Conservation (phyloP, 1,139 yeast genomes). For the Pichia norvegensis region DNA sequence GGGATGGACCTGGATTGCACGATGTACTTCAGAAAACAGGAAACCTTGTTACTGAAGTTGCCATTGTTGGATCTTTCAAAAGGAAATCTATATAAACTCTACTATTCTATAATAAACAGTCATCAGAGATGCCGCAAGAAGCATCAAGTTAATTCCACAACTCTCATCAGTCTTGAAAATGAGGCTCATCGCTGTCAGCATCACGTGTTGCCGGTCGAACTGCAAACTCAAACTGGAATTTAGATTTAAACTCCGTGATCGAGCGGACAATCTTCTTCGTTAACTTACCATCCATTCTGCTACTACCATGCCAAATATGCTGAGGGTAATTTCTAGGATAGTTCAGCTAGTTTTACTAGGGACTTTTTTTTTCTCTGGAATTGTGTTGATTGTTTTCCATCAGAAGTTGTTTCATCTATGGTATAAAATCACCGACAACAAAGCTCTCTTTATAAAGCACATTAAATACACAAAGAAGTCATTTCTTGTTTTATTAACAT, state of each 20-base stretch:
- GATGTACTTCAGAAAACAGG: constrained; percentile 13
- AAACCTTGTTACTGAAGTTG: not conserved
- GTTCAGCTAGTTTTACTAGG: constrained; percentile 31
- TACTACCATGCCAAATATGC: not conserved
- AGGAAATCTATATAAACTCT: not conserved
- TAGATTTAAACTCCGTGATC: no score
- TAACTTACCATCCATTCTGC: not conserved
- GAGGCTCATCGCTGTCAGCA: no score
- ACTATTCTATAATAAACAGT: not conserved
- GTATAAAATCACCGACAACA: constrained; percentile 21
- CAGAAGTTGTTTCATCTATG: constrained; percentile 28
- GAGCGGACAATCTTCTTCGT: not conserved
- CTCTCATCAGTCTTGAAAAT: not conserved
- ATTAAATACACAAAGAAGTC: constrained; percentile 40
- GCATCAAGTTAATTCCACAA: no score
- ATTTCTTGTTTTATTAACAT: constrained; percentile 42
- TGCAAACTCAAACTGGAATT: no score
- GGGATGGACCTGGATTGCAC: constrained; percentile 22
- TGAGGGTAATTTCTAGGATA: constrained; percentile 1
- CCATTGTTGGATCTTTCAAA: not conserved
- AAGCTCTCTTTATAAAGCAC: constrained; percentile 32
- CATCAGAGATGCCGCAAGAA: no score
- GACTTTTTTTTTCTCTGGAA: constrained; percentile 33
- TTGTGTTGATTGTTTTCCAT: constrained; percentile 34
- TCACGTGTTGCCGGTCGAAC: no score